Conservation (phyloP, 1,284 basidiomycete genomes). For the Irpex sp. region DNA sequence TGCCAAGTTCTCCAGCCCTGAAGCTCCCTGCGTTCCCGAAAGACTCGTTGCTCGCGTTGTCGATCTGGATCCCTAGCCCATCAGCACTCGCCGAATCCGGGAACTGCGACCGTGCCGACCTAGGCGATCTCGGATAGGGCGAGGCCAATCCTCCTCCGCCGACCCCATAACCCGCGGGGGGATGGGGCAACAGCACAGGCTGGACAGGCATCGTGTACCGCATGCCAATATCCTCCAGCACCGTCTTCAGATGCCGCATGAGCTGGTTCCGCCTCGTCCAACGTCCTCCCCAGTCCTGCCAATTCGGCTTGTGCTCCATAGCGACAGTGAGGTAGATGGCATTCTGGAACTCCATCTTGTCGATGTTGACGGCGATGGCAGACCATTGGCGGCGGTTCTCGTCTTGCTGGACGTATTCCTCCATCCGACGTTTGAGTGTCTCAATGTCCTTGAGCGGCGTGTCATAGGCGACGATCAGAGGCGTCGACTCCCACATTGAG, state of each 20-base stretch:
- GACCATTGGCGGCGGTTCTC: conserved; percentile 74
- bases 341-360: conserved; percentile 77
- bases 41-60: conserved; percentile 12
- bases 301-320: conserved; percentile 79
- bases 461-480: conserved; percentile 58
- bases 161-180: not conserved
- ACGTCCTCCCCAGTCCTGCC: conserved; percentile 85
- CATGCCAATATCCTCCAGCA: conserved; percentile 71
- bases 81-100: conserved; percentile 4
- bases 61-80: conserved; percentile 1
- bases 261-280: conserved; percentile 69
- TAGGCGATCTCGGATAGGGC: conserved; percentile 16
- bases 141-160: not conserved
- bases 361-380: conserved; percentile 56
- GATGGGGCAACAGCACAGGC: conserved; percentile 54
- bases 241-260: conserved; percentile 67
- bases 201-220: conserved; percentile 70
- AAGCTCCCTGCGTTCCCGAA: conserved; percentile 25
- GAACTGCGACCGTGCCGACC: conserved; percentile 2
- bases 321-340: conserved; percentile 64
- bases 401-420: conserved; percentile 51
- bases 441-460: conserved; percentile 70
- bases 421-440: conserved; percentile 55
- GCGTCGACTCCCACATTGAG: conserved; percentile 81
- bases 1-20: conserved; percentile 17